Evolutionary conservation across 371 early-diverging fungal species (phyloP).

Genomic region (Mortierella sp.): DNA sequence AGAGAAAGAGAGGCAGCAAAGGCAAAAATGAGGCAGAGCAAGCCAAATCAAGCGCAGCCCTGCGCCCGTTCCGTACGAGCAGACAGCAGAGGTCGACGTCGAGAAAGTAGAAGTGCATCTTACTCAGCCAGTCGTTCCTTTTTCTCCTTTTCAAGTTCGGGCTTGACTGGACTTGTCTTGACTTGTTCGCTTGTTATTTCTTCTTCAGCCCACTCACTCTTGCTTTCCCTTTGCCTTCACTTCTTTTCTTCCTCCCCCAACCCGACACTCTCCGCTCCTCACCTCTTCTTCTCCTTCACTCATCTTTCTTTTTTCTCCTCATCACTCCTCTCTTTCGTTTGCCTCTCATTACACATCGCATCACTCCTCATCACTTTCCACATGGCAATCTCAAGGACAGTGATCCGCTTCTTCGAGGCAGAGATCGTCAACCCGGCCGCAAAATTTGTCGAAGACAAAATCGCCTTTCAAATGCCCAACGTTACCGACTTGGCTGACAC

Average conservation of each 20-base stretch:
- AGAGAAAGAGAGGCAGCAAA: too few species aligned
- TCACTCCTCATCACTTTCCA: background rate
- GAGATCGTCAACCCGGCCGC: slow-evolving; percentile 48
- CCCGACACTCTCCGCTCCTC: background rate
- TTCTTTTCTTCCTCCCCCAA: background rate
- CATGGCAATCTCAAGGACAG: slow-evolving; percentile 27
- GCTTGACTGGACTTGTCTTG: background rate
- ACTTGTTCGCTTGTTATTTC: background rate
- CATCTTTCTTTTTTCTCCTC: background rate
- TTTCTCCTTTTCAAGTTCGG: background rate
- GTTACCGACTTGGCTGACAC: slow-evolving; percentile 56
- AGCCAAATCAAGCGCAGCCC: too few species aligned
- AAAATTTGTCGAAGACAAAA: slow-evolving; percentile 46
- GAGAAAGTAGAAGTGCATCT: too few species aligned
- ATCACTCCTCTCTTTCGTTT: background rate
- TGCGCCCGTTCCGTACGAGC: too few species aligned
- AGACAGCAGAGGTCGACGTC: too few species aligned
- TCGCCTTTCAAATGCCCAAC: slow-evolving; percentile 52
- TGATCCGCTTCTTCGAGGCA: slow-evolving; percentile 42
- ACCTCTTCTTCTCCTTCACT: background rate
- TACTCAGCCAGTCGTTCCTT: background rate
- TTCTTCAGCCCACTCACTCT: background rate
- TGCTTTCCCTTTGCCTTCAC: background rate
- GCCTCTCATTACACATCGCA: too few species aligned
- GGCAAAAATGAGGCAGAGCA: too few species aligned